Percentiles rank a stretch among this genome's conserved stretches.
Conservation (phyloP, 805 yeast genomes). For the Candida bentonensis region DNA sequence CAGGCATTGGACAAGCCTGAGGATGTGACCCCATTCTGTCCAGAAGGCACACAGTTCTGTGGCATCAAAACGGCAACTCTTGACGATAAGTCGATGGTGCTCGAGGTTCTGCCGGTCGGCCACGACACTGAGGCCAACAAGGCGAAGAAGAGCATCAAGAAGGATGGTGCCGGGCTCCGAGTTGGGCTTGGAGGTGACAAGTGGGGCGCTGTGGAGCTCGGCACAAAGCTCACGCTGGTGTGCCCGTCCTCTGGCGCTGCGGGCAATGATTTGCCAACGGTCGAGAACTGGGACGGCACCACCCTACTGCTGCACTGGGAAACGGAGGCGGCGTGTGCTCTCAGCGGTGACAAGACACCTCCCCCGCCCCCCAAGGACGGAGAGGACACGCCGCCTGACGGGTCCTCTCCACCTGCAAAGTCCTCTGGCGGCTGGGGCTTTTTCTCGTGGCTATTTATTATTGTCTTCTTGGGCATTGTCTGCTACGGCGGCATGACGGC, state of each 20-base stretch:
- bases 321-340: constrained; percentile 16
- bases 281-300: constrained; percentile 11
- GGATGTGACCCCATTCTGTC: constrained; percentile 36
- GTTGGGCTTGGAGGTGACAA: constrained; percentile 34
- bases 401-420: constrained; percentile 19
- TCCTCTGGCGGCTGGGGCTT: constrained; percentile 54
- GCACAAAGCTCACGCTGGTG: constrained; percentile 18
- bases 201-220: constrained; percentile 51
- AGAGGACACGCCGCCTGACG: constrained; percentile 16
- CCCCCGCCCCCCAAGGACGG: constrained; percentile 18
- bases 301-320: constrained; percentile 9
- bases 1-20: constrained; percentile 28
- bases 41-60: constrained; percentile 62
- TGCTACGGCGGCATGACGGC: constrained; percentile 62
- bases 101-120: constrained; percentile 45
- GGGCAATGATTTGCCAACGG: neutral
- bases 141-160: constrained; percentile 8
- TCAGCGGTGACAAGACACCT: constrained; percentile 16
- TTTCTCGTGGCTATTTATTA: constrained; percentile 68
- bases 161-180: constrained; percentile 16
- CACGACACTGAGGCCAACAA: constrained; percentile 19
- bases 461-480: constrained; percentile 56
- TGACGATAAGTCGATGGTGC: constrained; percentile 34
- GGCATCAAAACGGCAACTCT: constrained; percentile 47
- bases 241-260: constrained; percentile 13